phyloP scores from a whole-genome alignment of 2,329 filamentous ascomycete species.

The Aspergillus awamori region DNA sequence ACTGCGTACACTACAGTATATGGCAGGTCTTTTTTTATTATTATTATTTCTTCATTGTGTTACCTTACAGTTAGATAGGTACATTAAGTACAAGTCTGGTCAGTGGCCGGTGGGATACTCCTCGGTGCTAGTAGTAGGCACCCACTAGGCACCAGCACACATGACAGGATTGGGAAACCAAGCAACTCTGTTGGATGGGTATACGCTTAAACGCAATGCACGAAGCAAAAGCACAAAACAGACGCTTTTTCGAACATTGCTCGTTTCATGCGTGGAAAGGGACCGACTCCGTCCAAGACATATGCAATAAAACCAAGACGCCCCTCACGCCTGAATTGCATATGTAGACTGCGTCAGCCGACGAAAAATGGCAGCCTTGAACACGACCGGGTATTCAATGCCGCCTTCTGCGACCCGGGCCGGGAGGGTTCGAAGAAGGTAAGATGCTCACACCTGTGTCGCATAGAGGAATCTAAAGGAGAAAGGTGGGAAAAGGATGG shows the following conservation, averaged over 20 bases:
- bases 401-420: slow-evolving; percentile 2
- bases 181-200: slow-evolving; percentile 14
- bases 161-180: background rate
- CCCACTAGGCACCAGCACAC: background rate
- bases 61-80: background rate
- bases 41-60: slow-evolving; percentile 1
- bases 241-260: slow-evolving; percentile 18
- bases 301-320: background rate
- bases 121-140: slow-evolving; percentile 5
- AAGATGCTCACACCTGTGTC: slow-evolving; percentile 13
- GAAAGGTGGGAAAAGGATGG: slow-evolving; percentile 10
- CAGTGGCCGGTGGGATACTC: background rate
- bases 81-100: background rate
- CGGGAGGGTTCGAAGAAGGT: background rate
- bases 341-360: slow-evolving; percentile 6
- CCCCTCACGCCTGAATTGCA: slow-evolving; percentile 13
- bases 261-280: slow-evolving; percentile 17
- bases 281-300: slow-evolving; percentile 4
- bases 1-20: background rate
- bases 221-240: slow-evolving; percentile 22
- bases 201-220: slow-evolving; percentile 31
- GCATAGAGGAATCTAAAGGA: background rate
- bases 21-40: background rate
- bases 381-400: slow-evolving; percentile 2
- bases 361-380: background rate